Base-by-base conservation (phyloP, 805 yeast species). In the Wickerhamiella siamensis region DNA sequence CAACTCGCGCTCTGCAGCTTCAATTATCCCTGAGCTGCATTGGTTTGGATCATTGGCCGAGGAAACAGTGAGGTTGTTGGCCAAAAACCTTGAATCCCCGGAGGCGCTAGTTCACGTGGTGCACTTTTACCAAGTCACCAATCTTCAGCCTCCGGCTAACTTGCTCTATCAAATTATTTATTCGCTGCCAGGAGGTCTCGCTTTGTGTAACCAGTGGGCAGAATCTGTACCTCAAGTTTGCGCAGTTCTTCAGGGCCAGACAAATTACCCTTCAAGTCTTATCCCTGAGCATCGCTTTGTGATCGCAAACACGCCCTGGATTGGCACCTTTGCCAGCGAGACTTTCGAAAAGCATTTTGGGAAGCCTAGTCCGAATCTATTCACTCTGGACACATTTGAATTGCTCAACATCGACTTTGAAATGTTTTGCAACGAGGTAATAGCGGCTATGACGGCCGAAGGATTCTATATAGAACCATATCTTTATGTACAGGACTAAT, bases 231-330 rank as follows among this genome's bases (percentile, higher is more conserved):
- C 41, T 4, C 33, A 34, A 3, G 31, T 44, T 8, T 15, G 29
- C 15, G 12, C 14, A 2, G 31, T 36, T 8, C 3, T 44, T 1
- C 44, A 38, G 20, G 47, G 47, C 15, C 36, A 34, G 18, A 8
- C 16, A 15, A 4, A 16, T 8, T 5, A 10, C 2, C 33, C 38
- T 2, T 2, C 37, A 4, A 16, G 16, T 8, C 24, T 32, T 8
- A 33, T 34, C 21, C 17, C n/a, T 1, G 14, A 20, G 8, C 33
- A 24, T 5, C 16, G 14, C 3, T 38, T 36, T 14, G 33, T 36
- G 2, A 19, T 44, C n/a, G 44, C 40, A 1, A 44, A 44, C 24
- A 19, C 18, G 16, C 47, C 47, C 6, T 44, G 47, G 47, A 18
- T 44, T 6, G 47, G 47, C 12, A 34, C n/a, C 9, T 4, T 24